Percentiles rank a stretch among this genome's conserved stretches.
These are phyloP conservation scores for Chenopodium suecicum DNA, from an alignment of 148 eudicot genomes.

Conservation along the genomic window DNA sequence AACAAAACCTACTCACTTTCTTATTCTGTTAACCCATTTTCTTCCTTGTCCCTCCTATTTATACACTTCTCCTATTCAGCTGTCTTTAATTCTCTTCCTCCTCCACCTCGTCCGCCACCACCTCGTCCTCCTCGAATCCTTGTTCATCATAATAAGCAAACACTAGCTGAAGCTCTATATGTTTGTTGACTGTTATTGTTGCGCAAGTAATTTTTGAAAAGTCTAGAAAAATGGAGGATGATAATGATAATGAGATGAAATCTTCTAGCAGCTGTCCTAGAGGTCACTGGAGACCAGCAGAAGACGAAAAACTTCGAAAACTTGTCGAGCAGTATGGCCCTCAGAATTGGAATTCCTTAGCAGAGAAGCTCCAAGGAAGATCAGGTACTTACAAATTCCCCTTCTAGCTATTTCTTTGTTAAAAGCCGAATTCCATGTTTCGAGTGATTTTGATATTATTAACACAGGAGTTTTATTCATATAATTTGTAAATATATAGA, in stretches of 20 bases:
- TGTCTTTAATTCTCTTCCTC: not conserved
- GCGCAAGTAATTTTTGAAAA: no score
- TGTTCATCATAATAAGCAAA: conserved; percentile 17
- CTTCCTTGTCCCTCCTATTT: conserved; percentile 19
- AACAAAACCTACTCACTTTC: conserved; percentile 53
- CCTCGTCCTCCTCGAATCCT: not conserved
- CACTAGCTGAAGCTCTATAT: not conserved
- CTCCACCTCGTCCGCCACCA: not conserved
- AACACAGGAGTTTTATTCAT: not conserved
- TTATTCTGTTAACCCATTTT: conserved; percentile 33
- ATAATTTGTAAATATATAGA: not conserved
- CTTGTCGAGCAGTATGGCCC: conserved; percentile 85
- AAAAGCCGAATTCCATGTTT: not conserved
- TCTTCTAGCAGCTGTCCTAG: conserved; percentile 58
- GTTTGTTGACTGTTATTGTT: not conserved
- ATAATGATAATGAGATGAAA: conserved; percentile 42
- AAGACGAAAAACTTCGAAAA: conserved; percentile 81
- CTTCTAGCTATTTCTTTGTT: not conserved
- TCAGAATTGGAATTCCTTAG: conserved; percentile 93
- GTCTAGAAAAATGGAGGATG: conserved; percentile 45
- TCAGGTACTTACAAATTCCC: conserved; percentile 46
- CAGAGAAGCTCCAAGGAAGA: conserved; percentile 96
- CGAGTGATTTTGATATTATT: not conserved
- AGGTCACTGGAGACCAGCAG: conserved; percentile 98
- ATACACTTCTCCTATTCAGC: conserved; percentile 25